Evolutionary conservation across 495 filamentous ascomycete genomes (phyloP), one percentile per base, ranked within the genome.

Genomic region (Neurospora sp.): DNA sequence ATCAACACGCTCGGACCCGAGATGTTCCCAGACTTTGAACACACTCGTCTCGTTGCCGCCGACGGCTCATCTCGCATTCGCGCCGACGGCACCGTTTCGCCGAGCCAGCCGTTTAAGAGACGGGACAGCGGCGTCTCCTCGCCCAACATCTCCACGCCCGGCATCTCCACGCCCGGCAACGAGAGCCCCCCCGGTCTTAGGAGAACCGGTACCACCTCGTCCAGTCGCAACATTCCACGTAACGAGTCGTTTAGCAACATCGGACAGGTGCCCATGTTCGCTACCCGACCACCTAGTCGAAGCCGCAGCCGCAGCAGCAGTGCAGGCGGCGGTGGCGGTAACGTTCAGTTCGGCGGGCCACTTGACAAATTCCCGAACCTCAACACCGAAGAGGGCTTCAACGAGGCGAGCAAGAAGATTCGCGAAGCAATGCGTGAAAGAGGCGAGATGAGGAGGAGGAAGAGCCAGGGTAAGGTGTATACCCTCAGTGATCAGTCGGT

Each of bases 1-100:
- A 97, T 99, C 85, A 98, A 99, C 82, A 93, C 92, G 8, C 88
- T 98, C 40, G 96, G 96, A 0, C 96, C 96, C 1, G 96, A 99
- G 77, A 89, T 99, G 82, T 99, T 96, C 84, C 93, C 94, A 12
- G 96, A 99, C 82, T 99, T 98, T 79, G 93, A 98, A 77, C 85
- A 91, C 6, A 87, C 88, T 0, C 91, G 96, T 20, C 90, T 98
- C 72, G 85, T 99, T 39, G 85, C 88, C 16, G 85, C 86, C 74
- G 83, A 83, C 40, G 40, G 71, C 74, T 68, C 27, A 27, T 71
- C 71, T 73, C 68, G 65, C 53, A 70, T 40, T 65, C 78, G 40
- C 71, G 73, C 65, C 76, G 72, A 68, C 27, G 71, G 53, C 3
- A 70, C 74, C n/a, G 31, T 65, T 20, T 75, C 75, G 9, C 76